These are phyloP conservation scores for Starmerella stigmatis DNA, from an alignment of 805 yeast genomes.

Conservation along the genomic window DNA sequence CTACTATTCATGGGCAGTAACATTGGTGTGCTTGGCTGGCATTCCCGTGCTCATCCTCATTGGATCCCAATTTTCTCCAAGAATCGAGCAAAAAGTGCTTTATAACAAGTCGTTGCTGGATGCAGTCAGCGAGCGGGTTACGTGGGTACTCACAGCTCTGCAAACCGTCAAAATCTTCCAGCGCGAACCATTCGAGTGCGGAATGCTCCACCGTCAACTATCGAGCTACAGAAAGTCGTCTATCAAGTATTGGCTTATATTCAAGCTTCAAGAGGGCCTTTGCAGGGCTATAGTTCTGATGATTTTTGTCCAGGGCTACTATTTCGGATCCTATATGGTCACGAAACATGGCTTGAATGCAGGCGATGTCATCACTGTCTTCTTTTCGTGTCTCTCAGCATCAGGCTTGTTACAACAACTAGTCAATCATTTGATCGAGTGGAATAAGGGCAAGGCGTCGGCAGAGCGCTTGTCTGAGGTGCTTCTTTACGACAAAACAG, in stretches of 20 bases:
- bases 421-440: conserved; percentile 45
- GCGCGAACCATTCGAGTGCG: conserved; percentile 45
- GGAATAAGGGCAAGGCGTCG: conserved; percentile 69
- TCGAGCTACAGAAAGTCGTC: conserved; percentile 35
- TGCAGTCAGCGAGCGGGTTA: conserved; percentile 47
- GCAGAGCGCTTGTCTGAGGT: conserved; percentile 40
- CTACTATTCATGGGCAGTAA: conserved; percentile 73
- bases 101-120: conserved; percentile 50
- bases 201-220: conserved; percentile 34
- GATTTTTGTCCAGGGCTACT: conserved; percentile 85
- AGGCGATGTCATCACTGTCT: conserved; percentile 68
- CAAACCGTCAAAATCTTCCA: conserved; percentile 51
- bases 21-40: conserved; percentile 63
- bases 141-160: conserved; percentile 60
- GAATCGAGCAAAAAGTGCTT: conserved; percentile 41
- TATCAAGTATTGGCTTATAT: conserved; percentile 36
- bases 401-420: conserved; percentile 50
- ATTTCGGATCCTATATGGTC: conserved; percentile 75
- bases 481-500: conserved; percentile 25
- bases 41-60: conserved; percentile 53
- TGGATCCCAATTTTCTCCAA: conserved; percentile 42
- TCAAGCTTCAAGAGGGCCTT: conserved; percentile 47
- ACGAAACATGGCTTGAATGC: conserved; percentile 40
- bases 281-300: conserved; percentile 49
- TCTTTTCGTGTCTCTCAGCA: conserved; percentile 68